phyloP scores from a whole-genome alignment of 2,329 filamentous ascomycete species.

The Talaromyces sp. region DNA sequence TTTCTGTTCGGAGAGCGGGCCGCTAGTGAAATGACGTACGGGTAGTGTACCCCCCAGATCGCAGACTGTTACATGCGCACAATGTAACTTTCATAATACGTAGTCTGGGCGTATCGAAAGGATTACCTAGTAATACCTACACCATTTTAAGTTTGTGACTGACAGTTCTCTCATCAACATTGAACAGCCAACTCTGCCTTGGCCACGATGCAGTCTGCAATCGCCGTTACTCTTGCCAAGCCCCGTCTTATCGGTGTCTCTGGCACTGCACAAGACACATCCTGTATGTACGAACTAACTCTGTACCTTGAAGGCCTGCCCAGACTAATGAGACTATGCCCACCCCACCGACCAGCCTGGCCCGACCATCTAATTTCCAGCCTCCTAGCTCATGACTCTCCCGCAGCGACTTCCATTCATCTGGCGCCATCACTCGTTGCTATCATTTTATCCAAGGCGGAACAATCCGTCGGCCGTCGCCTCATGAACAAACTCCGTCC shows the following conservation, averaged over 20 bases:
- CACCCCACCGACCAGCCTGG: not conserved
- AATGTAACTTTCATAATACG: not conserved
- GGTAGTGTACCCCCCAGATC: not conserved
- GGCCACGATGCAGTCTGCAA: too few species aligned
- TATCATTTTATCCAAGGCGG: not conserved
- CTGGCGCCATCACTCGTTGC: not conserved
- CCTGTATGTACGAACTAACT: too few species aligned
- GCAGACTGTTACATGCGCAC: not conserved
- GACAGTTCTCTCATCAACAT: too few species aligned
- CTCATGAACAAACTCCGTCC: not conserved
- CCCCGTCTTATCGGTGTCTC: not conserved
- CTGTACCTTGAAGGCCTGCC: not conserved
- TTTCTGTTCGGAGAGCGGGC: not conserved
- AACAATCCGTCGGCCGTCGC: not conserved
- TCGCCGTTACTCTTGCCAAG: not conserved
- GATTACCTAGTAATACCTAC: too few species aligned
- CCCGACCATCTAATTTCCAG: not conserved
- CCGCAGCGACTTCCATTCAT: not conserved
- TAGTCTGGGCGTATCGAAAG: not conserved
- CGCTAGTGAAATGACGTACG: conserved; percentile 10
- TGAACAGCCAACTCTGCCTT: too few species aligned
- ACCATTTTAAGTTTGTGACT: too few species aligned
- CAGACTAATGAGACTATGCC: not conserved
- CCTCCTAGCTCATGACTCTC: not conserved
- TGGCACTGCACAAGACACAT: not conserved